phyloP scores from a whole-genome alignment of 331 rosid species.

The Rhamnella rubrinervis region DNA sequence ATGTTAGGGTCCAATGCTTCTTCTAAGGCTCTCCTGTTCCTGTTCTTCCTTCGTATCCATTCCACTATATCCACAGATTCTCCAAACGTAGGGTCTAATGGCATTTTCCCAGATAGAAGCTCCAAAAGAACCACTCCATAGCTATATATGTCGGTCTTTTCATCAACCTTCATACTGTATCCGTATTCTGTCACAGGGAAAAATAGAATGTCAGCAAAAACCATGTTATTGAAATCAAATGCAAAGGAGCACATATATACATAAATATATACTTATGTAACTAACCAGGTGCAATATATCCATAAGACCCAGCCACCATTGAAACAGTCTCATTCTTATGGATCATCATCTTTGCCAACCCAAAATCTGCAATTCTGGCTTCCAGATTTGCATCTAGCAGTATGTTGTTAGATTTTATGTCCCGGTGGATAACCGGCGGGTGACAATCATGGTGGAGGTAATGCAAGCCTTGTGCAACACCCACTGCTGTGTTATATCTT shows the following conservation, averaged over 20 bases:
- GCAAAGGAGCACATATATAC: background rate
- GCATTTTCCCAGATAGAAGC: constrained; percentile 67
- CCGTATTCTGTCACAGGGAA: constrained; percentile 58
- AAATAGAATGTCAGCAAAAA: background rate
- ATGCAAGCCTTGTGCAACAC: constrained; percentile 80
- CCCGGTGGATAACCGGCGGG: constrained; percentile 78
- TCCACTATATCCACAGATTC: constrained; percentile 58
- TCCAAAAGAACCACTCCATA: constrained; percentile 80
- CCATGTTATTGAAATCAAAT: background rate
- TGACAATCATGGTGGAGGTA: constrained; percentile 92
- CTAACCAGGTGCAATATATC: constrained; percentile 93
- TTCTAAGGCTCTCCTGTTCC: constrained; percentile 40
- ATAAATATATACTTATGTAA: background rate
- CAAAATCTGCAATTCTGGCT: constrained; percentile 87
- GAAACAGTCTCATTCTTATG: constrained; percentile 83
- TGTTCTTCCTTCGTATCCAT: constrained; percentile 57
- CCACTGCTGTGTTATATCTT: constrained; percentile 78
- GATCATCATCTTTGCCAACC: constrained; percentile 80
- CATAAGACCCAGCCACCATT: constrained; percentile 86
- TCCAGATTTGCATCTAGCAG: constrained; percentile 75
- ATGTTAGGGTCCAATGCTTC: constrained; percentile 60
- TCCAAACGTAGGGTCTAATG: constrained; percentile 57
- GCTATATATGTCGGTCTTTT: constrained; percentile 80
- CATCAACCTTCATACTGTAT: constrained; percentile 74
- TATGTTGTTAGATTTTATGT: constrained; percentile 86